phyloP scores from a whole-genome alignment of 441 rosid species.

The Breynia disticha region DNA sequence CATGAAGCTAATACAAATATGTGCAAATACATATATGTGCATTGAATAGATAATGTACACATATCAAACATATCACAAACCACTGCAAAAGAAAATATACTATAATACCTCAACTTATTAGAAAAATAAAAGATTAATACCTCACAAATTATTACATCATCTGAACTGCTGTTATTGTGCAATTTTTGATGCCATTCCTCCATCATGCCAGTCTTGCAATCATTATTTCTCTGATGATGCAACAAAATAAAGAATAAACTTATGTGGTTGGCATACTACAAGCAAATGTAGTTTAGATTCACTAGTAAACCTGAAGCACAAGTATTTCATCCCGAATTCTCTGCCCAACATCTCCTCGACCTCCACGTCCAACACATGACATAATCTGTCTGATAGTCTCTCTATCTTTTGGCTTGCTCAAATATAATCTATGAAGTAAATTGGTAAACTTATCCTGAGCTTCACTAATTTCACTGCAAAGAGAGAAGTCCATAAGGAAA shows the following conservation, averaged over 20 bases:
- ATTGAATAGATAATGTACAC: neutral
- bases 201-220: slow-evolving; percentile 65
- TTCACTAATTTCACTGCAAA: slow-evolving; percentile 62
- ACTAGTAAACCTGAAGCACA: slow-evolving; percentile 39
- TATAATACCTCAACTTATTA: slow-evolving; percentile 53
- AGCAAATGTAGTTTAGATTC: slow-evolving; percentile 6
- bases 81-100: neutral
- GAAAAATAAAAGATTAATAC: too few relatives aligned
- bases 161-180: slow-evolving; percentile 64
- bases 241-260: slow-evolving; percentile 4
- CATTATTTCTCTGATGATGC: slow-evolving; percentile 46
- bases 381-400: slow-evolving; percentile 50
- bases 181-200: slow-evolving; percentile 83
- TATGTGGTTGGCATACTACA: slow-evolving; percentile 8
- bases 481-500: neutral
- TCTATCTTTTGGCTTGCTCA: slow-evolving; percentile 40
- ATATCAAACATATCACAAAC: neutral
- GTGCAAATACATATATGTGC: neutral
- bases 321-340: slow-evolving; percentile 69
- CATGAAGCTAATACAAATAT: too few relatives aligned
- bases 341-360: slow-evolving; percentile 66
- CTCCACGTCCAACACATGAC: slow-evolving; percentile 63
- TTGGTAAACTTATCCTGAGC: slow-evolving; percentile 56
- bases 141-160: slow-evolving; percentile 70
- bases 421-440: slow-evolving; percentile 37